These are phyloP conservation scores for Arctium lappa DNA, from an alignment of 129 eudicot genomes.

Conservation along the genomic window DNA sequence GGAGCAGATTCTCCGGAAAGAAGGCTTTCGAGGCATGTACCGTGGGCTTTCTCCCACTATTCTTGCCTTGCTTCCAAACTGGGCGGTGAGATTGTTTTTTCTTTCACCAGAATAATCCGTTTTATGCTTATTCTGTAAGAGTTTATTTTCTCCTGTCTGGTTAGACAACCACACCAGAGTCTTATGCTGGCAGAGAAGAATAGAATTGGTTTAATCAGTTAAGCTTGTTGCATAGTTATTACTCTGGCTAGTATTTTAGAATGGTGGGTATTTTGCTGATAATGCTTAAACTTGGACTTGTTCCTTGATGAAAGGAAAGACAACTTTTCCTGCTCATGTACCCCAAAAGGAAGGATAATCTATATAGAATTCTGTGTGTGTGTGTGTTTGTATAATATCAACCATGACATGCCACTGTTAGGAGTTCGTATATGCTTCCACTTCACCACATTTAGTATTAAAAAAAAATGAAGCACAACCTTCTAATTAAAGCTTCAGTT, in stretches of 20 bases:
- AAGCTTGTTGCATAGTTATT: background rate
- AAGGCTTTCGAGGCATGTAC: constrained; percentile 94
- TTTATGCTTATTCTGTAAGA: background rate
- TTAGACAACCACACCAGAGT: background rate
- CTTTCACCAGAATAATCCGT: background rate
- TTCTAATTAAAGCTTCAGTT: too few species aligned
- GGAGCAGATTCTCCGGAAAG: constrained; percentile 71
- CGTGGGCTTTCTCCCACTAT: constrained; percentile 96
- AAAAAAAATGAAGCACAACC: too few species aligned
- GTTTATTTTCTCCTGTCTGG: background rate
- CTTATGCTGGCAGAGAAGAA: background rate
- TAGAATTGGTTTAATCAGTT: background rate
- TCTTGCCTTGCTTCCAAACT: constrained; percentile 91
- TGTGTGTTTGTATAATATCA: too few species aligned
- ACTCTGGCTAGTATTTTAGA: background rate
- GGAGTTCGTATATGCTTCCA: too few species aligned
- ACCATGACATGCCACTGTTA: too few species aligned
- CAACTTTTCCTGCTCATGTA: too few species aligned
- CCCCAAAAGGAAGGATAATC: too few species aligned
- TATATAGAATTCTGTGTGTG: too few species aligned
- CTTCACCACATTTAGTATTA: too few species aligned
- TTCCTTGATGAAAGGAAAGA: too few species aligned
- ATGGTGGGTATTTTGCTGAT: too few species aligned
- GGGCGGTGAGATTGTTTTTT: constrained; percentile 78
- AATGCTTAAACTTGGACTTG: too few species aligned